phyloP scores from a whole-genome alignment of 306 rosid species.

The Trifolium repens region DNA sequence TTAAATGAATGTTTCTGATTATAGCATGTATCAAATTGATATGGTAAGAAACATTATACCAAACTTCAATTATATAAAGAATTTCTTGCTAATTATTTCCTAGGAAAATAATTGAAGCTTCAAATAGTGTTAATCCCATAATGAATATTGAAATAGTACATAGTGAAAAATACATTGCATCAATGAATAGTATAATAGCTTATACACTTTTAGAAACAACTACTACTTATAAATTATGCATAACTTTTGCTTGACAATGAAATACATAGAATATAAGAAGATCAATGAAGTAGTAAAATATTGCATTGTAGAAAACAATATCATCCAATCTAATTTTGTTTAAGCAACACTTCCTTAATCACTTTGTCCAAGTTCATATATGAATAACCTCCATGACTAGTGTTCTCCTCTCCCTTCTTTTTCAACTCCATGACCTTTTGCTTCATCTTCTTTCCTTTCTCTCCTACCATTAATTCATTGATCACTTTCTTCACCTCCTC shows the following conservation, averaged over 20 bases:
- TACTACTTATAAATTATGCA: background rate
- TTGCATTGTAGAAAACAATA: background rate
- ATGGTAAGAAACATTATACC: too few relatives aligned
- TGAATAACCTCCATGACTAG: slow-evolving; percentile 22
- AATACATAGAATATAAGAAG: background rate
- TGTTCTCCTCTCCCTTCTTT: slow-evolving; percentile 12
- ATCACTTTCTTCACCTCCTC: slow-evolving; percentile 30
- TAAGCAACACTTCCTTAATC: slow-evolving; percentile 35
- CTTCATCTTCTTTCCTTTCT: slow-evolving; percentile 39
- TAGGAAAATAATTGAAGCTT: too few relatives aligned
- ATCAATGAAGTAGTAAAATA: background rate
- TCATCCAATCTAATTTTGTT: background rate
- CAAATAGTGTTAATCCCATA: too few relatives aligned
- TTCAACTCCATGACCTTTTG: slow-evolving; percentile 16
- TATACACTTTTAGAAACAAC: background rate
- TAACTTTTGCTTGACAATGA: background rate
- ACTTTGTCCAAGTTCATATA: slow-evolving; percentile 40
- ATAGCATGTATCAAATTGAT: too few relatives aligned
- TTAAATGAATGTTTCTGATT: too few relatives aligned
- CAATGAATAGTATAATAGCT: background rate
- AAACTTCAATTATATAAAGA: too few relatives aligned
- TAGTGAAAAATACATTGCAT: background rate
- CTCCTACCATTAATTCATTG: slow-evolving; percentile 36
- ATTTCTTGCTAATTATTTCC: too few relatives aligned
- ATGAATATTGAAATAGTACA: background rate